phyloP scores from a whole-genome alignment of 306 rosid genomes.

The Fragaria ananassa region DNA sequence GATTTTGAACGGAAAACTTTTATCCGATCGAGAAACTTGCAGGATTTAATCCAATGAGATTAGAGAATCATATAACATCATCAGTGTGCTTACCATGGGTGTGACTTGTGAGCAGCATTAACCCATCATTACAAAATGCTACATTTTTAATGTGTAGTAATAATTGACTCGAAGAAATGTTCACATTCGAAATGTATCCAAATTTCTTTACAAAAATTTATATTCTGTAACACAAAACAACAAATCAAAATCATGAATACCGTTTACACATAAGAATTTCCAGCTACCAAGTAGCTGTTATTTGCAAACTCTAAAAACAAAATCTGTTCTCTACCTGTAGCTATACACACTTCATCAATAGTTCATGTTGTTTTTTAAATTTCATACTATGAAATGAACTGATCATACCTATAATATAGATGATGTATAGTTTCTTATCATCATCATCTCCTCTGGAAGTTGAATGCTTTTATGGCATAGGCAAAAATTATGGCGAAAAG shows the following conservation, averaged over 20 bases:
- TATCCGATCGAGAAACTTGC: too few species aligned
- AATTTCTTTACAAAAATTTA: neutral
- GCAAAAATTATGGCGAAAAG: conserved; percentile 82
- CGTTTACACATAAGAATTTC: conserved; percentile 33
- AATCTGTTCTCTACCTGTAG: conserved; percentile 10
- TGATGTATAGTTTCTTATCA: conserved; percentile 29
- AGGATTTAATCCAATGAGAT: too few species aligned
- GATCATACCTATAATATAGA: neutral
- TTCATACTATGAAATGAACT: conserved; percentile 1
- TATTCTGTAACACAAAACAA: neutral
- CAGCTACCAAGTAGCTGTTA: conserved; percentile 25
- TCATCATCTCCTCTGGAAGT: conserved; percentile 96
- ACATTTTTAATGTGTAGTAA: neutral
- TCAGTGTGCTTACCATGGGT: too few species aligned
- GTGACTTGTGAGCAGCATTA: too few species aligned
- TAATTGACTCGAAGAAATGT: neutral
- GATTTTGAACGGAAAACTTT: too few species aligned
- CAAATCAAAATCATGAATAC: conserved; percentile 12
- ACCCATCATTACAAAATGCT: neutral
- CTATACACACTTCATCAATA: conserved; percentile 35
- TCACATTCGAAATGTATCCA: neutral
- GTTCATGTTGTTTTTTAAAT: conserved; percentile 17
- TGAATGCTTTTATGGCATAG: conserved; percentile 90
- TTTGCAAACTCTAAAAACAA: conserved; percentile 1
- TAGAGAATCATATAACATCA: too few species aligned